Evolutionary conservation across 2,329 filamentous ascomycete genomes (phyloP).

Genomic region (Alternaria rosae): DNA sequence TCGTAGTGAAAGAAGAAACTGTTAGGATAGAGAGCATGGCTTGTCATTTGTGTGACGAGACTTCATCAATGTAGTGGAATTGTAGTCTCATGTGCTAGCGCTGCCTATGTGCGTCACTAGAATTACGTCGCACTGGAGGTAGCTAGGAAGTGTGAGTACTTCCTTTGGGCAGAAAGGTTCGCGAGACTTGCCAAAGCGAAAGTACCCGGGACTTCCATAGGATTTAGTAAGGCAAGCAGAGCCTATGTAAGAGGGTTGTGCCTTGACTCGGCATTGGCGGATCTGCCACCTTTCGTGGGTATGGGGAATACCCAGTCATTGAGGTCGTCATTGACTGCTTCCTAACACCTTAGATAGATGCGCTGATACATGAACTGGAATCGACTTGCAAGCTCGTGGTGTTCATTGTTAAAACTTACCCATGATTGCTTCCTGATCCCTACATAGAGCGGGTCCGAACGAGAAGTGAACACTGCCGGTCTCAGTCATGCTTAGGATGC

Average conservation of each 20-base stretch:
- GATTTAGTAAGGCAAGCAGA: background rate
- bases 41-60: background rate
- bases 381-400: background rate
- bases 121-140: background rate
- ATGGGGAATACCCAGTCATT: background rate
- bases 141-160: background rate
- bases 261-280: background rate
- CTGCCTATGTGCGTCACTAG: background rate
- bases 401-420: background rate
- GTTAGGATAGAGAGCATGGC: background rate
- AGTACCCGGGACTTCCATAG: background rate
- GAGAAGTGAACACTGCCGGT: background rate
- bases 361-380: background rate
- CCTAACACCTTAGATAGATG: background rate
- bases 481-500: background rate
- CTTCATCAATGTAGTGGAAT: background rate
- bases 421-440: background rate
- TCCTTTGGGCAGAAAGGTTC: background rate
- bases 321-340: background rate
- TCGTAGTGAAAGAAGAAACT: background rate
- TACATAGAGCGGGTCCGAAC: background rate
- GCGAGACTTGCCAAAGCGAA: background rate
- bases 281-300: background rate
- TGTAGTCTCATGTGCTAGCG: background rate
- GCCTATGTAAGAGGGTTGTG: background rate